Conservation (phyloP, 2,329 filamentous ascomycete species). For the Phyllachora maydis region DNA sequence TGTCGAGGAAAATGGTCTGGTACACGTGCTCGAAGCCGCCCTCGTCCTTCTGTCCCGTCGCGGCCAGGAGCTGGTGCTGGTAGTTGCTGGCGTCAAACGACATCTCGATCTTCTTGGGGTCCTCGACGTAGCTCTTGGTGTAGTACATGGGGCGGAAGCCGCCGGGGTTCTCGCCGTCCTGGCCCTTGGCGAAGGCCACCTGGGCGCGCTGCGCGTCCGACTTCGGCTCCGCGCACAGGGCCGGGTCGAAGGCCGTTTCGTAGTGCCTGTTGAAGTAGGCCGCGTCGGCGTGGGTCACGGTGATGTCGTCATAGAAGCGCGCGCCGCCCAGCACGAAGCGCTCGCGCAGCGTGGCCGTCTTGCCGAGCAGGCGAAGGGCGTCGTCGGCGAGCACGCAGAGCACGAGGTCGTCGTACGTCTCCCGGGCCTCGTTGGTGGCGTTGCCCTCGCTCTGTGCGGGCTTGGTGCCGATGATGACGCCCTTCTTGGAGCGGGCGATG, state of each 20-base stretch:
- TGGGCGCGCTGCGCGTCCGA: slow-evolving; percentile 16
- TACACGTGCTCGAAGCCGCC: slow-evolving; percentile 39
- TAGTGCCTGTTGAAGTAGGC: slow-evolving; percentile 49
- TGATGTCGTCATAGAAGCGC: slow-evolving; percentile 49
- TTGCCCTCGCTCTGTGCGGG: slow-evolving; percentile 17
- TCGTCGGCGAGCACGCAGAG: slow-evolving; percentile 46
- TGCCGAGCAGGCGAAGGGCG: slow-evolving; percentile 36
- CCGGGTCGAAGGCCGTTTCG: slow-evolving; percentile 33
- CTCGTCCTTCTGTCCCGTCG: slow-evolving; percentile 2
- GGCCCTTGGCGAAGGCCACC: slow-evolving; percentile 18
- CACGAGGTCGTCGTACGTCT: slow-evolving; percentile 45
- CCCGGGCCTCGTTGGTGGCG: slow-evolving; percentile 27
- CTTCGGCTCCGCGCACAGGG: slow-evolving; percentile 26
- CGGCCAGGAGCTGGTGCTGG: slow-evolving; percentile 41
- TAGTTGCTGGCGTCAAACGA: slow-evolving; percentile 61
- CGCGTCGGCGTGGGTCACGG: slow-evolving; percentile 44
- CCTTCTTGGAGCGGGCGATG: slow-evolving; percentile 24
- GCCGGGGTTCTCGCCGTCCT: slow-evolving; percentile 28
- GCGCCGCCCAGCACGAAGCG: slow-evolving; percentile 49
- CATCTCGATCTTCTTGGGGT: slow-evolving; percentile 42
- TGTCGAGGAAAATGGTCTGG: slow-evolving; percentile 48
- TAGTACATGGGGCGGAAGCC: slow-evolving; percentile 46
- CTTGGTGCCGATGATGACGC: slow-evolving; percentile 25
- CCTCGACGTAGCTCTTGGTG: slow-evolving; percentile 35
- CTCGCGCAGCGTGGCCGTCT: slow-evolving; percentile 37